Percentiles rank a stretch among this genome's conserved stretches.
Conservation (phyloP, 2,329 filamentous ascomycete genomes). For the Helminthosporium solani region DNA sequence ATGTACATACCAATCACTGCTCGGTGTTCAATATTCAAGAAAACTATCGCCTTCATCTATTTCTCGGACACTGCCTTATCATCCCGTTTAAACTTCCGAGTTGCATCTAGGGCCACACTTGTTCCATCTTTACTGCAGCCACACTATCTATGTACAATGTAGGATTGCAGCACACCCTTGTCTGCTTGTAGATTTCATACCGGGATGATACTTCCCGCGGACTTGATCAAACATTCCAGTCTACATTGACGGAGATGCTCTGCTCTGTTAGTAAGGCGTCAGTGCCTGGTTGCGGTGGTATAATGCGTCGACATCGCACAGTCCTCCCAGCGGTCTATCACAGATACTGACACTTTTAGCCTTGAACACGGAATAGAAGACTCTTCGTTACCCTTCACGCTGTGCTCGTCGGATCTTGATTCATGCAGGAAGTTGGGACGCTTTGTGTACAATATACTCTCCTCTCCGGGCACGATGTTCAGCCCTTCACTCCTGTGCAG, state of each 20-base stretch:
- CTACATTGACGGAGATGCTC: slow-evolving; percentile 15
- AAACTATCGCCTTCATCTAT: background rate
- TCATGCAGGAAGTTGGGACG: no score
- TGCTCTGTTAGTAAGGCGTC: slow-evolving; percentile 1
- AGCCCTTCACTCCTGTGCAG: slow-evolving; percentile 23
- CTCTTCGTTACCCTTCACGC: no score
- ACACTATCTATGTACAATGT: background rate
- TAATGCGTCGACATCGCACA: slow-evolving; percentile 3
- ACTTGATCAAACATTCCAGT: slow-evolving; percentile 6
- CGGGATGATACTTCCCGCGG: slow-evolving; percentile 16
- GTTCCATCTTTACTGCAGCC: background rate
- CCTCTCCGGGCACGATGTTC: slow-evolving; percentile 11
- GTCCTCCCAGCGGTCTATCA: no score
- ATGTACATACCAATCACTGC: no score
- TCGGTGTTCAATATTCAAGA: no score
- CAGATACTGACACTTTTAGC: no score
- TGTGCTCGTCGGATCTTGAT: background rate
- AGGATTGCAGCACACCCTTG: background rate
- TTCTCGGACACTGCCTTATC: background rate
- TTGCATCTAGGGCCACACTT: background rate
- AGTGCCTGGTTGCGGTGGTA: background rate
- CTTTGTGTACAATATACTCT: no score
- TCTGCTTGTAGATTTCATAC: background rate
- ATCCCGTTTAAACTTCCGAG: background rate
- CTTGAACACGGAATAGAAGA: no score